Percentiles rank a stretch among this genome's conserved stretches.
Evolutionary conservation across 2,329 filamentous ascomycete genomes (phyloP).

Genomic region (Penicillium griseofulvum): DNA sequence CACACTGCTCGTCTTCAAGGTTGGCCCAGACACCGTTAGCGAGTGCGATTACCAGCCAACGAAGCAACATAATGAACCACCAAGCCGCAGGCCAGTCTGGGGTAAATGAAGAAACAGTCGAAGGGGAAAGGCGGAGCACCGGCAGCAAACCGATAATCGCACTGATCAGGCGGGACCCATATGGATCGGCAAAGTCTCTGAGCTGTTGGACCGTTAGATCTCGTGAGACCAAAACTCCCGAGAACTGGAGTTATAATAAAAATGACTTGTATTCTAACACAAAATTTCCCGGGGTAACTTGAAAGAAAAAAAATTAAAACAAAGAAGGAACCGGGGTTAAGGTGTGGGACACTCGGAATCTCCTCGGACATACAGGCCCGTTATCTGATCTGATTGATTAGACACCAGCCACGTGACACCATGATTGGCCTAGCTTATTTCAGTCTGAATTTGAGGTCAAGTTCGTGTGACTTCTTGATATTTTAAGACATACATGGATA

Average conservation of each 20-base stretch:
- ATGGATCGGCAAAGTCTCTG: constrained; percentile 9
- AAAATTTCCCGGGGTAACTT: not conserved
- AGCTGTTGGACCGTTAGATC: not conserved
- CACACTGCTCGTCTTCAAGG: constrained; percentile 30
- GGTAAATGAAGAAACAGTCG: not conserved
- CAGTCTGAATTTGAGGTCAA: not conserved
- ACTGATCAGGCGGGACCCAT: constrained; percentile 9
- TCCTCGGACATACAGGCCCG: not conserved
- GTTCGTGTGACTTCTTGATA: too few relatives aligned
- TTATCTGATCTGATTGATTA: constrained; percentile 20
- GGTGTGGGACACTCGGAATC: not conserved
- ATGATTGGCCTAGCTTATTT: not conserved
- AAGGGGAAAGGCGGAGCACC: constrained; percentile 13
- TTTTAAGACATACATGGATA: too few relatives aligned
- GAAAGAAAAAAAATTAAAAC: not conserved
- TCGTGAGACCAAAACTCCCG: not conserved
- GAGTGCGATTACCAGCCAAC: constrained; percentile 18
- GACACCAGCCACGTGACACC: constrained; percentile 8
- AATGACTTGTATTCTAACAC: not conserved
- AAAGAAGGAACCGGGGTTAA: not conserved
- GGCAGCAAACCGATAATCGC: constrained; percentile 11
- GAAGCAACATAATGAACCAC: constrained; percentile 20
- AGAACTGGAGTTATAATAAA: too few relatives aligned
- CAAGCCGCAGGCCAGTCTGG: not conserved
- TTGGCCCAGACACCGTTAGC: constrained; percentile 7